These are phyloP conservation scores for Schizochytrium sp. DNA, from an alignment of 108 stramenopile genomes.

Conservation along the genomic window DNA sequence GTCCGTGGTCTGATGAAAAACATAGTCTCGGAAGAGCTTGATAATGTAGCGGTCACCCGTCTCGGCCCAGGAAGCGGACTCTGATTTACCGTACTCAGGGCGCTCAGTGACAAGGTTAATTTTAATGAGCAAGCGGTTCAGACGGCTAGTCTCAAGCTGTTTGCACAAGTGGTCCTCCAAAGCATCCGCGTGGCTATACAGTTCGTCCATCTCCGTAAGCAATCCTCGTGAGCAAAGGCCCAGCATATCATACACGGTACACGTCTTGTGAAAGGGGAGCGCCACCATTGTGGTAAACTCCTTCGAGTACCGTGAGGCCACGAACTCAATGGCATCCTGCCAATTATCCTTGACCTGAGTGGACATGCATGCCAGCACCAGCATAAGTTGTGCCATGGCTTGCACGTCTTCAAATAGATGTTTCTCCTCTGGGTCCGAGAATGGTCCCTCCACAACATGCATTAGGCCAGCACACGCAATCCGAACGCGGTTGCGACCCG, in stretches of 20 bases:
- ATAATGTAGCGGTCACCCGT: slow-evolving; percentile 73
- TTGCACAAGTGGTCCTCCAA: slow-evolving; percentile 21
- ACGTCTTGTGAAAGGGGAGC: slow-evolving; percentile 63
- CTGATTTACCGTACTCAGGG: slow-evolving; percentile 68
- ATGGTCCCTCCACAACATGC: slow-evolving; percentile 72
- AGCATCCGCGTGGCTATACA: slow-evolving; percentile 61
- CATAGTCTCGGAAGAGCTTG: slow-evolving; percentile 74
- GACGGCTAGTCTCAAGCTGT: slow-evolving; percentile 16
- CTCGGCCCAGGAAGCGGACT: slow-evolving; percentile 69
- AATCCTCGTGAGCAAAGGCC: not conserved
- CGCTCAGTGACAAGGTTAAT: slow-evolving; percentile 70
- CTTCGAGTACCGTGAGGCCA: slow-evolving; percentile 68
- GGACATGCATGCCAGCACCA: slow-evolving; percentile 65
- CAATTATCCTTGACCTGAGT: not conserved
- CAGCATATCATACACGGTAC: slow-evolving; percentile 61
- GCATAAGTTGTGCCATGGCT: slow-evolving; percentile 66
- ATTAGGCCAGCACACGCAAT: slow-evolving; percentile 70
- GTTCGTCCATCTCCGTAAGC: slow-evolving; percentile 6
- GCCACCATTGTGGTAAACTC: slow-evolving; percentile 67
- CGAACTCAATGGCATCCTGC: slow-evolving; percentile 62
- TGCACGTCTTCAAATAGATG: slow-evolving; percentile 67
- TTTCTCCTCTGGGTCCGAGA: slow-evolving; percentile 66
- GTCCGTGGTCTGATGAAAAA: slow-evolving; percentile 69
- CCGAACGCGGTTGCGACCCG: slow-evolving; percentile 67
- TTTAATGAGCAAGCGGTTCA: slow-evolving; percentile 69